phyloP scores from a whole-genome alignment of 73 alveolate species.

The Paramecium primaurelia region DNA sequence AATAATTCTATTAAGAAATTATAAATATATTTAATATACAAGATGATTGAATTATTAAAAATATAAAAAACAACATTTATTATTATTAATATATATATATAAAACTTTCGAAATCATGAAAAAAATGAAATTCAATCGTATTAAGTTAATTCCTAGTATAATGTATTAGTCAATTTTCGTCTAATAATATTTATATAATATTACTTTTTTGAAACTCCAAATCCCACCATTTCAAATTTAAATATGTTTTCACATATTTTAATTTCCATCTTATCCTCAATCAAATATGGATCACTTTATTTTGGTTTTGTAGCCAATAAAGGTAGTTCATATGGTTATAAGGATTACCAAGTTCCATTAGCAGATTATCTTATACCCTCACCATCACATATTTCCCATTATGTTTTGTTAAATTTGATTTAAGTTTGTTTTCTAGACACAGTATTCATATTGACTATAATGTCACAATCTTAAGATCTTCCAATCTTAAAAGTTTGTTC shows the following conservation, averaged over 20 bases:
- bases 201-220: conserved; percentile 31
- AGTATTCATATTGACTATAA: background rate
- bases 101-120: conserved; percentile 23
- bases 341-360: conserved; percentile 45
- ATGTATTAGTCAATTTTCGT: background rate
- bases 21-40: too few species aligned
- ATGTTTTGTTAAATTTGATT: background rate
- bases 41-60: background rate
- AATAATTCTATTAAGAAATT: background rate
- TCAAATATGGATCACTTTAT: background rate
- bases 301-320: background rate
- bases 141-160: background rate
- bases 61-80: conserved; percentile 63
- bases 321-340: background rate
- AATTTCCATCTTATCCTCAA: conserved; percentile 31
- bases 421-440: conserved; percentile 45
- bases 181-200: background rate
- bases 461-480: conserved; percentile 38
- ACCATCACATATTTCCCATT: conserved; percentile 28
- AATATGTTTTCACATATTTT: conserved; percentile 27
- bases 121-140: background rate
- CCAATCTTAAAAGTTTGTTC: conserved; percentile 24
- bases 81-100: conserved; percentile 57
- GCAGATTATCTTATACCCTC: conserved; percentile 41
- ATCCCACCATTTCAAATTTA: conserved; percentile 17